Percentiles rank a stretch among this genome's conserved stretches.
These are phyloP conservation scores for Xylaria acuta DNA, from an alignment of 495 filamentous ascomycete genomes.

Conservation along the genomic window DNA sequence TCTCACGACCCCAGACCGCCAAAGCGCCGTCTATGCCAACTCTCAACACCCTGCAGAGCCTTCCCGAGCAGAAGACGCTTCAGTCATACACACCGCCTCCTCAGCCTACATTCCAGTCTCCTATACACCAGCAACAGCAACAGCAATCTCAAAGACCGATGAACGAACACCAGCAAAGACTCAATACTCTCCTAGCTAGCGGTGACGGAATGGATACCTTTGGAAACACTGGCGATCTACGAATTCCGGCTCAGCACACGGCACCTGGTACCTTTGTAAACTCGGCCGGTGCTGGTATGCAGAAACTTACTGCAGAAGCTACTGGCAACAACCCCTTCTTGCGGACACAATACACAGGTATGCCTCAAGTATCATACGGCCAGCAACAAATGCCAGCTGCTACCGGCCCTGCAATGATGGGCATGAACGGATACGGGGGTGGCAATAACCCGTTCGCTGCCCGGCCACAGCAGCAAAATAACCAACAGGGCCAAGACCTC, in stretches of 20 bases:
- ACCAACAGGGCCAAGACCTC: constrained; percentile 76
- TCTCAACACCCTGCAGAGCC: constrained; percentile 65
- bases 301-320: constrained; percentile 69
- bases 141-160: constrained; percentile 61
- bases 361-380: constrained; percentile 66
- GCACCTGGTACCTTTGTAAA: constrained; percentile 97
- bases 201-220: constrained; percentile 97
- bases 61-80: constrained; percentile 74
- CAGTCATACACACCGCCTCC: constrained; percentile 51
- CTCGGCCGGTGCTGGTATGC: constrained; percentile 79
- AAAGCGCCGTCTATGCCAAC: constrained; percentile 58
- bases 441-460: constrained; percentile 78
- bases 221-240: constrained; percentile 91
- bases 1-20: constrained; percentile 54
- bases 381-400: constrained; percentile 72
- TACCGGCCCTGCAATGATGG: constrained; percentile 72
- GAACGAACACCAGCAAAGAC: constrained; percentile 80
- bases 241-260: constrained; percentile 96
- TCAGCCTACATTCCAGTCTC: constrained; percentile 48
- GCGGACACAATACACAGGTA: constrained; percentile 77
- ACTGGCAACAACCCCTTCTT: constrained; percentile 95
- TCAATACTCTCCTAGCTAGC: constrained; percentile 85
- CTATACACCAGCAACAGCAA: constrained; percentile 30
- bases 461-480: constrained; percentile 66
- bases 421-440: constrained; percentile 52